Conservation (phyloP, 2,329 filamentous ascomycete species). For the Coniochaeta prunicola region DNA sequence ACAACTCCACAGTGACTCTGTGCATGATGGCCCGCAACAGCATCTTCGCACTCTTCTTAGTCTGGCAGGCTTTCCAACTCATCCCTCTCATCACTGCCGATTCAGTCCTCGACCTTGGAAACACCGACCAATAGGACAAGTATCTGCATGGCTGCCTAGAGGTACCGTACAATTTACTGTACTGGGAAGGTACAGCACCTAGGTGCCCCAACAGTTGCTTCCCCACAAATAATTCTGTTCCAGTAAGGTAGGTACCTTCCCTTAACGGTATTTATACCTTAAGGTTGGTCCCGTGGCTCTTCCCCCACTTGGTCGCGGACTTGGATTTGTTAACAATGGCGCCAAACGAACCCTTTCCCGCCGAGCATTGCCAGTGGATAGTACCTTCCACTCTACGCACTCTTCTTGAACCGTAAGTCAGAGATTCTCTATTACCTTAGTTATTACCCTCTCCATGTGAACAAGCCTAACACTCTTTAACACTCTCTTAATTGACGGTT, state of each 20-base stretch:
- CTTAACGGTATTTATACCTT: too few relatives aligned
- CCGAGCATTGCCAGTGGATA: background rate
- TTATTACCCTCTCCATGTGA: too few relatives aligned
- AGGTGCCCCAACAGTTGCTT: background rate
- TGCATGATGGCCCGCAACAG: background rate
- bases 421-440: background rate
- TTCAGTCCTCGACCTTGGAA: slow-evolving; percentile 16
- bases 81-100: background rate
- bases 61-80: background rate
- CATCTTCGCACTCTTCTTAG: background rate
- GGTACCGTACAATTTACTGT: background rate
- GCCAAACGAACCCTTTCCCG: background rate
- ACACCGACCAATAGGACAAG: too few relatives aligned
- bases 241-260: too few relatives aligned
- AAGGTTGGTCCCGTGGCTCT: too few relatives aligned
- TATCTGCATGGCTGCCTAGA: background rate
- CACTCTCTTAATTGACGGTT: background rate
- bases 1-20: background rate
- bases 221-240: too few relatives aligned
- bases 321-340: background rate
- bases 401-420: background rate
- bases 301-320: background rate
- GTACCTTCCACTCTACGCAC: background rate
- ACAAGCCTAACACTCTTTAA: too few relatives aligned
- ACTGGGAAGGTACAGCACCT: background rate